phyloP scores from a whole-genome alignment of 1,284 basidiomycete species.

The Stygiomarasmius scandens region DNA sequence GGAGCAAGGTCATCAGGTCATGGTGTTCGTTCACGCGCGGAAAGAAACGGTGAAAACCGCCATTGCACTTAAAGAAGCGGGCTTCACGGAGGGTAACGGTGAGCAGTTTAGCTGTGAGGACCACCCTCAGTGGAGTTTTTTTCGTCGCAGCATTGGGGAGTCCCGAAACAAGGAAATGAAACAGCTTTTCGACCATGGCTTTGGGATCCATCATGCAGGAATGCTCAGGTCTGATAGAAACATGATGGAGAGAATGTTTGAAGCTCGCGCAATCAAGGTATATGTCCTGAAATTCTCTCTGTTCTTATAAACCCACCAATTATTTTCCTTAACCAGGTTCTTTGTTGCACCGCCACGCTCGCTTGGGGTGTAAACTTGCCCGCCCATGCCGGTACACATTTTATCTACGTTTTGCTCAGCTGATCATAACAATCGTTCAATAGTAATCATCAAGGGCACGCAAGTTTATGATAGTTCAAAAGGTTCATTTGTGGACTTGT shows the following conservation, averaged over 20 bases:
- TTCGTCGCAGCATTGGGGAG: constrained; percentile 77
- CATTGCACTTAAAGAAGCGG: constrained; percentile 82
- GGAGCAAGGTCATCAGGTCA: constrained; percentile 91
- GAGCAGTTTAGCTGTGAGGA: constrained; percentile 84
- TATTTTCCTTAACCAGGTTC: constrained; percentile 60
- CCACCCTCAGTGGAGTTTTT: constrained; percentile 76
- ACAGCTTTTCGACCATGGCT: constrained; percentile 88
- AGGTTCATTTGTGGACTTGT: constrained; percentile 91
- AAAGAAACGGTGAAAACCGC: constrained; percentile 98
- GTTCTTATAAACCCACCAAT: background rate
- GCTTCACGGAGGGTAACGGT: constrained; percentile 70
- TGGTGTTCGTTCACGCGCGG: constrained; percentile 99
- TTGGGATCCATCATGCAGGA: constrained; percentile 98
- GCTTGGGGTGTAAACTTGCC: constrained; percentile 99
- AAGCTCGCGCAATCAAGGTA: constrained; percentile 89
- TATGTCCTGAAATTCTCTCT: background rate
- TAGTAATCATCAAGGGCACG: constrained; percentile 97
- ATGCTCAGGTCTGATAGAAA: constrained; percentile 96
- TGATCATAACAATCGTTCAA: background rate
- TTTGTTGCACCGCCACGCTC: constrained; percentile 97
- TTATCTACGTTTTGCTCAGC: background rate
- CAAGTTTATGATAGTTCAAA: constrained; percentile 92
- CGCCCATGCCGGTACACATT: constrained; percentile 82
- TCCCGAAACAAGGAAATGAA: constrained; percentile 98
- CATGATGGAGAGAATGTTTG: constrained; percentile 96